Percentiles rank a stretch among this genome's conserved stretches.
Conservation (phyloP, 768 basidiomycete species). For the Trametes elegans region DNA sequence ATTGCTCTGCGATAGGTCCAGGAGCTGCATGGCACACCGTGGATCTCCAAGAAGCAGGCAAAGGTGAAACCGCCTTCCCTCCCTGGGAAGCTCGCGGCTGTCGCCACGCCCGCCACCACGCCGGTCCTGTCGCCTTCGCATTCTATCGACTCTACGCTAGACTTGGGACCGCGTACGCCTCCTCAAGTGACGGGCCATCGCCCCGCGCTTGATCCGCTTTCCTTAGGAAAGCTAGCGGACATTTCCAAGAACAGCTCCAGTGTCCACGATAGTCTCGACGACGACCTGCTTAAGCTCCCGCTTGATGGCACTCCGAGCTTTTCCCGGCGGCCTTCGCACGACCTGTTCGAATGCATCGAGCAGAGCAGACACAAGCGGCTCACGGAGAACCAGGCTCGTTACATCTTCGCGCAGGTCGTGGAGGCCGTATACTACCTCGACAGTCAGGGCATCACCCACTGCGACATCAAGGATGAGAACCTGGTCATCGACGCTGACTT, state of each 20-base stretch:
- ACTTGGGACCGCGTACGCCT: constrained; percentile 46
- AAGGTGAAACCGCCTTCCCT: constrained; percentile 26
- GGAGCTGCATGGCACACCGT: constrained; percentile 91
- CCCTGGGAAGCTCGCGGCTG: constrained; percentile 27
- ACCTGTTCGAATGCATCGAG: constrained; percentile 95
- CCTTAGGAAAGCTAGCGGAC: neutral
- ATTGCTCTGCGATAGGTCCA: constrained; percentile 56
- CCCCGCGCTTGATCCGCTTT: constrained; percentile 1
- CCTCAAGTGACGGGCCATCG: constrained; percentile 7
- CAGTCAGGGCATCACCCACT: constrained; percentile 82
- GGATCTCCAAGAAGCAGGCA: constrained; percentile 52
- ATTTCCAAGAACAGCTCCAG: neutral
- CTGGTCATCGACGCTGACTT: constrained; percentile 73
- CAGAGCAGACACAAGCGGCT: constrained; percentile 78
- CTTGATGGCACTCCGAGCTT: constrained; percentile 32
- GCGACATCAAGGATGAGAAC: constrained; percentile 98
- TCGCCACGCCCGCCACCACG: constrained; percentile 51
- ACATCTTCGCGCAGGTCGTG: constrained; percentile 86
- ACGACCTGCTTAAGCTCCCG: constrained; percentile 15
- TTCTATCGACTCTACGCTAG: constrained; percentile 45
- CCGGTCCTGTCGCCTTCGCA: constrained; percentile 59
- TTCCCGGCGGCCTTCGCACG: constrained; percentile 78
- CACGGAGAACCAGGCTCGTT: constrained; percentile 72
- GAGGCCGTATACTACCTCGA: constrained; percentile 83
- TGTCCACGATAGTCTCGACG: constrained; percentile 3